These are phyloP conservation scores for Capsicum pubescens DNA, from an alignment of 257 asterid species.

Conservation along the genomic window DNA sequence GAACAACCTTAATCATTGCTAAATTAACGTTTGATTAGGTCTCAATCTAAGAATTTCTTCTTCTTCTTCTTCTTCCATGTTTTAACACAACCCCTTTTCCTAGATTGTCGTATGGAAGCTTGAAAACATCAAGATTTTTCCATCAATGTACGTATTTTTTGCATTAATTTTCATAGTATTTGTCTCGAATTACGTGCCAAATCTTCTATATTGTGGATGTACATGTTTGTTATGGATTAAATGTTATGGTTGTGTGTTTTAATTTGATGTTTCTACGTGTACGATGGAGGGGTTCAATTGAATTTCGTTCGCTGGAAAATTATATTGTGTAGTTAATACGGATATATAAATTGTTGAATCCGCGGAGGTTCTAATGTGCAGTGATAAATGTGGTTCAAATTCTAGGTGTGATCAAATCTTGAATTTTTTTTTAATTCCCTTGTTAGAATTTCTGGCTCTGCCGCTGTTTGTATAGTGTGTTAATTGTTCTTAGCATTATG, in stretches of 20 bases:
- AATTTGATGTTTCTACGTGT: background rate
- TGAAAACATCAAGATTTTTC: slow-evolving; percentile 28
- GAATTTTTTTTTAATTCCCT: background rate
- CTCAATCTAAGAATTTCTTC: slow-evolving; percentile 15
- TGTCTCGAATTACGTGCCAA: background rate
- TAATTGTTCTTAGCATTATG: background rate
- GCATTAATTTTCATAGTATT: background rate
- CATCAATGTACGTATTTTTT: slow-evolving; percentile 2
- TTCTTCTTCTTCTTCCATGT: background rate
- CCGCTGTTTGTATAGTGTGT: background rate
- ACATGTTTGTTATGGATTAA: background rate
- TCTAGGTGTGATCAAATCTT: background rate
- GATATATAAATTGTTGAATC: background rate
- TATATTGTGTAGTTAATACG: background rate
- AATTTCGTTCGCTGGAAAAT: background rate
- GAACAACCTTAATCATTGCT: slow-evolving; percentile 21
- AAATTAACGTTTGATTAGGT: slow-evolving; percentile 14
- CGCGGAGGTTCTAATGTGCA: background rate
- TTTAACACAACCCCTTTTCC: slow-evolving; percentile 21
- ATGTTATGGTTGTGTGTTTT: background rate
- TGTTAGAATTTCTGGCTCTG: background rate
- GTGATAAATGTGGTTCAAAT: background rate
- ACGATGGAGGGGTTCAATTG: slow-evolving; percentile 5
- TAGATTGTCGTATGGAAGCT: slow-evolving; percentile 24
- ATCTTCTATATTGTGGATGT: background rate